Percentiles rank a stretch among this genome's conserved stretches.
Conservation (phyloP, 192 early-diverging fungal genomes). For the Funneliformis mosseae region DNA sequence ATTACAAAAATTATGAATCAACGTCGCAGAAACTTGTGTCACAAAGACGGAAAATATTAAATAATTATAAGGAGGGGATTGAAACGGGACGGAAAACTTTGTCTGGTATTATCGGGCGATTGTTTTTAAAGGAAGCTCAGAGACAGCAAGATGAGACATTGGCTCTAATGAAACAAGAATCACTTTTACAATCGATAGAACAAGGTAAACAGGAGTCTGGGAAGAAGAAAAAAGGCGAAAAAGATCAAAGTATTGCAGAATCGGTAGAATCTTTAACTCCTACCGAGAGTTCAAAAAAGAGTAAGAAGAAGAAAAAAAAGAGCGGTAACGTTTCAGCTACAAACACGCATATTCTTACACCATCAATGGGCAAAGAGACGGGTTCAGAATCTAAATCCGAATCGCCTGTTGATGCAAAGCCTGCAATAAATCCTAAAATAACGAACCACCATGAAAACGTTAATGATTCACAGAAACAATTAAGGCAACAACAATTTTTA, state of each 20-base stretch:
- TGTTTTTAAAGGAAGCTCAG: slow-evolving; percentile 77
- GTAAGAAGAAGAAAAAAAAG: slow-evolving; percentile 21
- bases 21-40: slow-evolving; percentile 49
- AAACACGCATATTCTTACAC: background rate
- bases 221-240: slow-evolving; percentile 22
- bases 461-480: background rate
- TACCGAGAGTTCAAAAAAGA: slow-evolving; percentile 12
- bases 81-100: slow-evolving; percentile 68
- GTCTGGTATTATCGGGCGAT: slow-evolving; percentile 69
- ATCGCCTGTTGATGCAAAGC: background rate
- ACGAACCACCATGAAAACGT: background rate
- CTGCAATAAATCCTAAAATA: background rate
- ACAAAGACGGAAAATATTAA: slow-evolving; percentile 62
- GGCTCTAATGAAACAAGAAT: slow-evolving; percentile 56
- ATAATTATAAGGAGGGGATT: slow-evolving; percentile 70
- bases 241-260: background rate
- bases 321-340: background rate
- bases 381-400: background rate
- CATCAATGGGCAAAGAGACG: background rate
- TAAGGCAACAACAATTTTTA: background rate
- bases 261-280: background rate
- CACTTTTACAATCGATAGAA: slow-evolving; percentile 56
- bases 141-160: slow-evolving; percentile 64
- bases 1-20: slow-evolving; percentile 57
- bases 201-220: slow-evolving; percentile 18